Evolutionary conservation across 2,329 filamentous ascomycete species (phyloP), one percentile per base, ranked within the genome.

Genomic region (Falciphora oryzae): DNA sequence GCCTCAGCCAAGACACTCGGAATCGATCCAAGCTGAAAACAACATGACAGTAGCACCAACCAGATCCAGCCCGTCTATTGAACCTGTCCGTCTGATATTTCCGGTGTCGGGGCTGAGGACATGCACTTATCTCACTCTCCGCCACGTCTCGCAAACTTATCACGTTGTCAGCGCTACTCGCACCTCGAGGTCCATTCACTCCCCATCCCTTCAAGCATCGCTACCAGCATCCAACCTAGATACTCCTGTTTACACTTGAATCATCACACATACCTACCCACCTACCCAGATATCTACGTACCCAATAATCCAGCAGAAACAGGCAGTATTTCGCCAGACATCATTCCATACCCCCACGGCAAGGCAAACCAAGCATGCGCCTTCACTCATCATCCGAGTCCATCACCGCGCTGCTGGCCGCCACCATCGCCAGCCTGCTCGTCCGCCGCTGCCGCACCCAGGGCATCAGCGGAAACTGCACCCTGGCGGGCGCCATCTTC

Each of bases 381-480:
- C 44, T 53, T 11, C 22, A 11, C 44, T 25, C 44, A 16, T 7
- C 14, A 6, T 44, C 38, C 16, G 18, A 16, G 14, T 7, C 38
- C 38, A 6, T 7, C 56, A n/a, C 28, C 28, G 57, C 25, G 14
- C 31, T 60, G 22, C 18, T 63, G 32, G 56, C 57, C 60, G 28
- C 32, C 32, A 29, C 56, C 35, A 3, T 58, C 16, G 62, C 29
- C 6, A 25, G 44, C 22, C 25, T 63, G 8, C 22, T 53, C 32
- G 29, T n/a, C 57, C 22, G 18, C 6, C n/a, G 5, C 62, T 11
- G n/a, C 18, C 56, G 56, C 35, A 29, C 58, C 14, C 56, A 57
- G 13, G 53, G 62, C 50, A 50, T 59, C 62, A 63, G 25, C 62
- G 16, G 22, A 7, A 59, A 32, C 56, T 63, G 62, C 62, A 59